A percentile compares a stretch with the other conserved stretches of the same genome.
Conservation (phyloP, 345 rosid species). For the Aquilaria sinensis region DNA sequence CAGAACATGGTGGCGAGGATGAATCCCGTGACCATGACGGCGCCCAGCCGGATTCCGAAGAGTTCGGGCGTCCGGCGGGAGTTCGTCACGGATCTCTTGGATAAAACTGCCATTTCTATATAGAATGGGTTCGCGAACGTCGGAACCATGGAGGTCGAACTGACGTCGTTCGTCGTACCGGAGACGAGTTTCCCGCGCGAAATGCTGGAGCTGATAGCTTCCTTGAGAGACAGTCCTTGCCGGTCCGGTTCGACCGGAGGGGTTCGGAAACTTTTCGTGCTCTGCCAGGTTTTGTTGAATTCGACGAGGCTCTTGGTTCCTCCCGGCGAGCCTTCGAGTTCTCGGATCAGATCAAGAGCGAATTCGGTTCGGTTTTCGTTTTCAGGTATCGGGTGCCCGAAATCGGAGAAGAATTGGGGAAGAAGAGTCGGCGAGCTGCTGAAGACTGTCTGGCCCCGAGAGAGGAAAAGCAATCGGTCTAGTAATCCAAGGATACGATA, state of each 20-base stretch:
- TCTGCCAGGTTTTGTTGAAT: slow-evolving; percentile 76
- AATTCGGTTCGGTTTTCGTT: slow-evolving; percentile 86
- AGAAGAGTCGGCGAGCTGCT: slow-evolving; percentile 73
- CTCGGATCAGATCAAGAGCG: slow-evolving; percentile 74
- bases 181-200: slow-evolving; percentile 85
- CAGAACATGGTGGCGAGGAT: slow-evolving; percentile 88
- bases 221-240: slow-evolving; percentile 59
- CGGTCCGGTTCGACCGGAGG: slow-evolving; percentile 18
- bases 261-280: slow-evolving; percentile 37
- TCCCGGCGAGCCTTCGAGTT: slow-evolving; percentile 82
- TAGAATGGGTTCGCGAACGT: slow-evolving; percentile 80
- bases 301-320: slow-evolving; percentile 77
- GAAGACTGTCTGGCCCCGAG: slow-evolving; percentile 92
- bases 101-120: slow-evolving; percentile 71
- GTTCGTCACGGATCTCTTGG: slow-evolving; percentile 59
- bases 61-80: slow-evolving; percentile 73
- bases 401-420: slow-evolving; percentile 59
- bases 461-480: slow-evolving; percentile 68
- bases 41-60: slow-evolving; percentile 68
- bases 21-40: slow-evolving; percentile 83
- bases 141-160: slow-evolving; percentile 57
- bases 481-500: slow-evolving; percentile 69
- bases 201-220: slow-evolving; percentile 88
- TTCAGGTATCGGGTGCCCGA: slow-evolving; percentile 87
- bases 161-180: slow-evolving; percentile 28